Percentiles rank a stretch among this genome's conserved stretches.
These are phyloP conservation scores for Lentinula novae-zelandiae DNA, from an alignment of 1,284 basidiomycete species.

Conservation along the genomic window DNA sequence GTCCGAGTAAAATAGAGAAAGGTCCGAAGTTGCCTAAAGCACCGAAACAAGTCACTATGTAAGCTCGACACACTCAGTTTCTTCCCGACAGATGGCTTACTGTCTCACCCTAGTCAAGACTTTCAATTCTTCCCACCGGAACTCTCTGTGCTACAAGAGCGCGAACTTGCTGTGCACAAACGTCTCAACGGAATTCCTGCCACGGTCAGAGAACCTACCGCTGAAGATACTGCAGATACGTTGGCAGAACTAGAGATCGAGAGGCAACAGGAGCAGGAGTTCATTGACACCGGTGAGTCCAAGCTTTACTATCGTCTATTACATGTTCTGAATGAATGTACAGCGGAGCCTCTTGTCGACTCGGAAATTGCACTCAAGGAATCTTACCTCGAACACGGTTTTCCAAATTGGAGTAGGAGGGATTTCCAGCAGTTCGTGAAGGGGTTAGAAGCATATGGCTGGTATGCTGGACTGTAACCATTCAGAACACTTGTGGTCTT, in stretches of 20 bases:
- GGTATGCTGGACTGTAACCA: constrained; percentile 39
- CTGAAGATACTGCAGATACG: constrained; percentile 79
- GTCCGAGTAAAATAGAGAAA: constrained; percentile 79
- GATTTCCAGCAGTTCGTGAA: constrained; percentile 91
- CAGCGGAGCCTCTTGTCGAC: constrained; percentile 85
- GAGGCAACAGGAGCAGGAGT: constrained; percentile 76
- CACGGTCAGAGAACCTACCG: constrained; percentile 65
- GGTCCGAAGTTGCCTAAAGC: constrained; percentile 81
- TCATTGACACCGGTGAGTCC: constrained; percentile 73
- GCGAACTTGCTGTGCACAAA: constrained; percentile 82
- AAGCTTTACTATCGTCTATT: not conserved
- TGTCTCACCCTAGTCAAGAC: constrained; percentile 64
- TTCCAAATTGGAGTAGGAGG: constrained; percentile 87
- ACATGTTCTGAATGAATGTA: not conserved
- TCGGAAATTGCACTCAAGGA: constrained; percentile 84
- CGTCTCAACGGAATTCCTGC: constrained; percentile 76
- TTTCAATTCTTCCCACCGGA: constrained; percentile 96
- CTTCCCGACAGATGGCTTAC: not conserved
- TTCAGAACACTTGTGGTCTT: not conserved
- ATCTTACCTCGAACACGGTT: constrained; percentile 73
- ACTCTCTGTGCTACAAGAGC: constrained; percentile 83
- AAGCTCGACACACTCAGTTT: constrained; percentile 25
- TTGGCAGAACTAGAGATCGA: constrained; percentile 66
- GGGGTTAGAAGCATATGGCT: constrained; percentile 84
- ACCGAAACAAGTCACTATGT: constrained; percentile 88